These are phyloP conservation scores for Fusarium gaditjirri DNA, from an alignment of 2,329 filamentous ascomycete species.

Conservation along the genomic window DNA sequence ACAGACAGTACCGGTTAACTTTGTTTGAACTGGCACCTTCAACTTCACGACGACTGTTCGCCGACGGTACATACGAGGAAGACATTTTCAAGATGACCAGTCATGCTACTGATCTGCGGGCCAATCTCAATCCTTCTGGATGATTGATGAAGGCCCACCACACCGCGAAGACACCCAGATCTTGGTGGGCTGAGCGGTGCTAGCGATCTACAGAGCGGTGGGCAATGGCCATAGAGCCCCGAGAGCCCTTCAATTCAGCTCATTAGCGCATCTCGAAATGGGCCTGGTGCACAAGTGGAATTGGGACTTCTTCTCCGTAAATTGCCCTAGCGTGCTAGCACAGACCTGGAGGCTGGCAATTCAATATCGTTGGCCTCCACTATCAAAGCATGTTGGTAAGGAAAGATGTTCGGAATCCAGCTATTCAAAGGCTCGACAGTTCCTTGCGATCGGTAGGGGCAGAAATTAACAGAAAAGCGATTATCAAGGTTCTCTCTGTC, in stretches of 20 bases:
- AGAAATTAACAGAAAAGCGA: slow-evolving; percentile 17
- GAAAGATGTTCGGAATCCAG: slow-evolving; percentile 11
- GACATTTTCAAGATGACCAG: slow-evolving; percentile 35
- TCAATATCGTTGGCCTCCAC: slow-evolving; percentile 23
- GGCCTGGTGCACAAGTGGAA: slow-evolving; percentile 22
- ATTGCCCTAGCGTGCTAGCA: slow-evolving; percentile 23
- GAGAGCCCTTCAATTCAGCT: slow-evolving; percentile 42
- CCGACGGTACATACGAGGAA: slow-evolving; percentile 12
- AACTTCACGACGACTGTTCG: slow-evolving; percentile 7
- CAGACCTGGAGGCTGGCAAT: slow-evolving; percentile 14
- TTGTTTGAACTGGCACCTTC: slow-evolving; percentile 10
- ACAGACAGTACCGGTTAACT: slow-evolving; percentile 16
- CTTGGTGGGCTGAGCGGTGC: slow-evolving; percentile 43
- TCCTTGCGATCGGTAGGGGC: slow-evolving; percentile 24
- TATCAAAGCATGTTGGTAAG: slow-evolving; percentile 17
- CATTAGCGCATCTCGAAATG: slow-evolving; percentile 39
- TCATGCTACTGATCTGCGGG: slow-evolving; percentile 44
- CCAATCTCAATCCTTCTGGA: slow-evolving; percentile 44
- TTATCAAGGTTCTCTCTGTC: not conserved
- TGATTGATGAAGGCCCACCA: slow-evolving; percentile 37
- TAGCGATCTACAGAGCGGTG: slow-evolving; percentile 46
- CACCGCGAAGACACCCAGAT: slow-evolving; percentile 40
- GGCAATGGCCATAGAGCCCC: slow-evolving; percentile 37
- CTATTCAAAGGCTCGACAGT: slow-evolving; percentile 11
- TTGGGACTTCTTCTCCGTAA: slow-evolving; percentile 21